A percentile compares a stretch with the other conserved stretches of the same genome.
Conservation (phyloP, 192 early-diverging fungal species). For the Coemansia sp. region DNA sequence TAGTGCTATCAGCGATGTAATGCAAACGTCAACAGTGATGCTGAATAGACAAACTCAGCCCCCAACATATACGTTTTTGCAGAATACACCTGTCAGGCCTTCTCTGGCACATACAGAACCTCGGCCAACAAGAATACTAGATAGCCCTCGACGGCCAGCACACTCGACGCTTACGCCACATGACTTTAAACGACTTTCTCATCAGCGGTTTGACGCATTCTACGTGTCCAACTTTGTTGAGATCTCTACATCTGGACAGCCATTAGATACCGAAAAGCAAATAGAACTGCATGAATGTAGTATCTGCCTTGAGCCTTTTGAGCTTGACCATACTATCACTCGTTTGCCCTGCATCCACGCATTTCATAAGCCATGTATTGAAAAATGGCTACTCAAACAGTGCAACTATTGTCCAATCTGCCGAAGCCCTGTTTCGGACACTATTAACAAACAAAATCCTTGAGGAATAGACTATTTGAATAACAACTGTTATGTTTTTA, state of each 20-base stretch:
- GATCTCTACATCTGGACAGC: background rate
- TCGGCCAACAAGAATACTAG: background rate
- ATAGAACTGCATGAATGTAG: conserved; percentile 2
- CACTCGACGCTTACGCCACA: background rate
- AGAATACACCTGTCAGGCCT: background rate
- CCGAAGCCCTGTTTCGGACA: background rate
- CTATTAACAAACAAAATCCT: background rate
- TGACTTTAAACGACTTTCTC: background rate
- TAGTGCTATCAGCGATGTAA: background rate
- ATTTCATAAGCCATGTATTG: conserved; percentile 5
- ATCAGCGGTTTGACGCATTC: background rate
- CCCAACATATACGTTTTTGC: background rate
- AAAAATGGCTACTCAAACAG: conserved; percentile 3
- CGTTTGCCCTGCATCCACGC: conserved; percentile 8
- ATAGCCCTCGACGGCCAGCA: background rate
- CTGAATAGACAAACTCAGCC: background rate
- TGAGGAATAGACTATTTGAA: background rate
- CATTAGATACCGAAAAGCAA: background rate
- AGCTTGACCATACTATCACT: background rate
- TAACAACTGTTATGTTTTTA: background rate
- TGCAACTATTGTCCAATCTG: conserved; percentile 6
- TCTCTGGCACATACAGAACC: background rate
- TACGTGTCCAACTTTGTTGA: background rate
- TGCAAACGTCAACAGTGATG: background rate
- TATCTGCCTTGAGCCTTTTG: conserved; percentile 9